Base-by-base conservation (phyloP, 1,139 yeast species). In the Zygoascus meyerae region DNA sequence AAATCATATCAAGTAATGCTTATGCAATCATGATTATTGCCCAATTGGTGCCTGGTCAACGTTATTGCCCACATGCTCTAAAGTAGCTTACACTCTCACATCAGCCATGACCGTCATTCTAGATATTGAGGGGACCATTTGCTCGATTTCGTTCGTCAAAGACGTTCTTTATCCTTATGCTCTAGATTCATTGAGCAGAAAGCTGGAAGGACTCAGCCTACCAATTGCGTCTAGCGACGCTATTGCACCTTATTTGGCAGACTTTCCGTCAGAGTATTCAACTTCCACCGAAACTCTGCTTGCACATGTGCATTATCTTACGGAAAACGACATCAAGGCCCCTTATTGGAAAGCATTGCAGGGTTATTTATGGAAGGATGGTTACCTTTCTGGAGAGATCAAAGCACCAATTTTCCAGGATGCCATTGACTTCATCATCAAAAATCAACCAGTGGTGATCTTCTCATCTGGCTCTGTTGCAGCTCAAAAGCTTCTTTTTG, bases 401-500 rank as follows among this genome's bases (percentile, higher is more conserved):
- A 72, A 71, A 57, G 94, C 95, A 0, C 95, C 96, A 1, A 61
- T 90, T 2, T 90, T 79, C 60, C 59, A 60, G 0, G 97, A 90
- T 63, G 92, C 95, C 1, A 73, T 86, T 47, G 67, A 70, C 0
- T 74, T 77, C 44, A 77, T 89, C 47, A 58, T 69, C 46, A 48
- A 58, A n/a, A 39, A 45, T 5, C 34, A 21, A 21, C 43, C 34
- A 2, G 70, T 86, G 0, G 86, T 74, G 61, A 87, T 90, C 15
- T 90, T 90, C 65, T 87, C 97, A 0, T 85, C 95, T n/a, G 97
- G 97, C 0, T 83, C 94, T 44, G 79, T 90, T 31, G 76, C 79
- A 48, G 97, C 97, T 0, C 97, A 90, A 59, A 81, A 81, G 53
- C 68, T 89, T 50, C 69, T 90, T 49, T 86, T 90, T 60, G 73